Evolutionary conservation across 495 filamentous ascomycete genomes (phyloP).

Genomic region (Penicillium turbatum): DNA sequence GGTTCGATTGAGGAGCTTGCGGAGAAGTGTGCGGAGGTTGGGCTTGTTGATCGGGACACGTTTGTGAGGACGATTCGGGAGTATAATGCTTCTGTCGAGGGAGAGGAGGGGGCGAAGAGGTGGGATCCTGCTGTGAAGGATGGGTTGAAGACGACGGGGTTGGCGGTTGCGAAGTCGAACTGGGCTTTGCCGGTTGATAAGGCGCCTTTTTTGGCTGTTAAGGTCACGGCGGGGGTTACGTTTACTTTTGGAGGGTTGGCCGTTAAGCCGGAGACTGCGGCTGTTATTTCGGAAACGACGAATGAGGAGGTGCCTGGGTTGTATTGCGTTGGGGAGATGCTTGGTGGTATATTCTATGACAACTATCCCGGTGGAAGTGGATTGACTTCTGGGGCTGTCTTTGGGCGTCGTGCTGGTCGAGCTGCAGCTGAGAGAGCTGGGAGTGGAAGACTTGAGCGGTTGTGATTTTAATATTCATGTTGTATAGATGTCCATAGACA

Average conservation of each 20-base stretch:
- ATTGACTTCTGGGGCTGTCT: conserved; percentile 54
- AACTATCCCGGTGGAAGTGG: conserved; percentile 60
- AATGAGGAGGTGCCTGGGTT: conserved; percentile 46
- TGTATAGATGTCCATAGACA: background rate
- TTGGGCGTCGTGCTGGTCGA: conserved; percentile 50
- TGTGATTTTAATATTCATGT: background rate
- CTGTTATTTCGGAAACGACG: conserved; percentile 43
- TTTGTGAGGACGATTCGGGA: conserved; percentile 47
- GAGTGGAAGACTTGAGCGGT: background rate
- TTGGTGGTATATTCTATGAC: conserved; percentile 54
- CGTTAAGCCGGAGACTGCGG: conserved; percentile 40
- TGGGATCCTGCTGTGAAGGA: conserved; percentile 56
- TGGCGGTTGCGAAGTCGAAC: conserved; percentile 55
- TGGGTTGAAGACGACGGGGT: conserved; percentile 45
- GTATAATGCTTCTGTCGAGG: conserved; percentile 51
- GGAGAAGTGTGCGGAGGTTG: conserved; percentile 36
- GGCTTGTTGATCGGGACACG: conserved; percentile 34
- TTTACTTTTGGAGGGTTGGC: conserved; percentile 63
- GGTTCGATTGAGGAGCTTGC: conserved; percentile 50
- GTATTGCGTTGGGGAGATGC: conserved; percentile 57
- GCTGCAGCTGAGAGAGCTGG: conserved; percentile 28
- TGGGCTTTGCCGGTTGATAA: conserved; percentile 57
- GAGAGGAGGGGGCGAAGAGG: conserved; percentile 39
- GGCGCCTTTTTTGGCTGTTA: conserved; percentile 54
- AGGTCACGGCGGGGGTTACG: conserved; percentile 56